Evolutionary conservation across 768 basidiomycete species (phyloP).

Genomic region (Grammothele lineata): DNA sequence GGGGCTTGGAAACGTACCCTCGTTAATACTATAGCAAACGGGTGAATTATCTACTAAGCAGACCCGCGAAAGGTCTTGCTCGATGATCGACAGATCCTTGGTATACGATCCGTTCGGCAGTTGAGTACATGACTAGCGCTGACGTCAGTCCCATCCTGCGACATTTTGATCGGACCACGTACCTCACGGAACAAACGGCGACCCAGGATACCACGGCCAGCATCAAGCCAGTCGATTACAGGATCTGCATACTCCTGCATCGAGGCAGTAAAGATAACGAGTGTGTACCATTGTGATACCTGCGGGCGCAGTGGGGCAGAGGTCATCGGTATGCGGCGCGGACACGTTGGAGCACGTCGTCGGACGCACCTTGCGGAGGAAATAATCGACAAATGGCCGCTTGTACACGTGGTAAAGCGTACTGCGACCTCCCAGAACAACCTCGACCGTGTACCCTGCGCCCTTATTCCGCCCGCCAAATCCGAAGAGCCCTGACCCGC

Average conservation of each 20-base stretch:
- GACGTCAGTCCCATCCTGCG: not conserved
- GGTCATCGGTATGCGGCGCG: not conserved
- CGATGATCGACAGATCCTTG: slow-evolving; percentile 87
- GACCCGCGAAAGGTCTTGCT: slow-evolving; percentile 86
- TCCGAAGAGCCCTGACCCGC: slow-evolving; percentile 55
- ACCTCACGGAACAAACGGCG: slow-evolving; percentile 92
- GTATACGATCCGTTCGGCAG: slow-evolving; percentile 91
- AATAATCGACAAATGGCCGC: slow-evolving; percentile 95
- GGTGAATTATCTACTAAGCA: slow-evolving; percentile 97
- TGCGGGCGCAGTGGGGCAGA: slow-evolving; percentile 28
- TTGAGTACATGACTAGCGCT: slow-evolving; percentile 79
- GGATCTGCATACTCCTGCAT: slow-evolving; percentile 99
- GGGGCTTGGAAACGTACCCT: slow-evolving; percentile 52
- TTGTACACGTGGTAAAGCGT: slow-evolving; percentile 98
- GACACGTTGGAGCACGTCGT: not conserved
- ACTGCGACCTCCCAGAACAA: slow-evolving; percentile 81
- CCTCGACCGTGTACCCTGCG: slow-evolving; percentile 87
- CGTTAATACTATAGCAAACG: slow-evolving; percentile 85
- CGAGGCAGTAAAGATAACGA: slow-evolving; percentile 98
- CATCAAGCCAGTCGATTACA: slow-evolving; percentile 99
- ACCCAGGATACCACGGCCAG: slow-evolving; percentile 83
- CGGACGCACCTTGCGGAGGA: slow-evolving; percentile 71
- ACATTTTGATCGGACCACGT: slow-evolving; percentile 27
- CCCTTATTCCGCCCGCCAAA: slow-evolving; percentile 57
- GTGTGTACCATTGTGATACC: slow-evolving; percentile 98